These are phyloP conservation scores for Lagenaria siceraria DNA, from an alignment of 306 rosid species.

Conservation along the genomic window DNA sequence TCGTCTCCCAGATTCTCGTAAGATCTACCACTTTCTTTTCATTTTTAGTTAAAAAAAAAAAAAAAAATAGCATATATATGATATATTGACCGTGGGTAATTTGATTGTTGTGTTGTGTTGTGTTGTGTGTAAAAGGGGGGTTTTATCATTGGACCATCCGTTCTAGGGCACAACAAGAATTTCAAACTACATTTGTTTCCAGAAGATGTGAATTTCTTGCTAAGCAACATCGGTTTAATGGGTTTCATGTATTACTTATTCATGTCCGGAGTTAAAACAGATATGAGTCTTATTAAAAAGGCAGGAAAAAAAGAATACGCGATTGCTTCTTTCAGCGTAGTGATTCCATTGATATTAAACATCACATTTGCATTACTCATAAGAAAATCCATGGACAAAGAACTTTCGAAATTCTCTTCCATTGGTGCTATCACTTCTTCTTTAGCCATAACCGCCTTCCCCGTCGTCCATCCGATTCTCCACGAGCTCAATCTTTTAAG, in stretches of 20 bases:
- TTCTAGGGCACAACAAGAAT: constrained; percentile 33
- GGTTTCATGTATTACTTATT: constrained; percentile 60
- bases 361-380: constrained; percentile 16
- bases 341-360: constrained; percentile 17
- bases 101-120: too few relatives aligned
- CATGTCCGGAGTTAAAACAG: constrained; percentile 57
- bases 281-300: constrained; percentile 16
- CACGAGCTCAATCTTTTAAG: constrained; percentile 62
- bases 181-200: constrained; percentile 12
- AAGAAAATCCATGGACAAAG: constrained; percentile 40
- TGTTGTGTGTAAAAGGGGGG: constrained; percentile 40
- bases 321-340: constrained; percentile 22
- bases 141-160: constrained; percentile 59
- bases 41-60: too few relatives aligned
- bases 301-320: constrained; percentile 30
- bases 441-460: constrained; percentile 42
- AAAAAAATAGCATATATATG: too few relatives aligned
- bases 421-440: constrained; percentile 29
- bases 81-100: too few relatives aligned
- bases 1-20: constrained; percentile 60
- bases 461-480: constrained; percentile 26
- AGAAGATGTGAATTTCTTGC: constrained; percentile 13
- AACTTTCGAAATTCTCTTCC: constrained; percentile 29
- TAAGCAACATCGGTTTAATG: constrained; percentile 36
- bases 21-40: constrained; percentile 3